Evolutionary conservation across 202 grass and related monocot genomes (phyloP), one percentile per base, ranked within the genome.

Genomic region (Tripidium arundinaceum): DNA sequence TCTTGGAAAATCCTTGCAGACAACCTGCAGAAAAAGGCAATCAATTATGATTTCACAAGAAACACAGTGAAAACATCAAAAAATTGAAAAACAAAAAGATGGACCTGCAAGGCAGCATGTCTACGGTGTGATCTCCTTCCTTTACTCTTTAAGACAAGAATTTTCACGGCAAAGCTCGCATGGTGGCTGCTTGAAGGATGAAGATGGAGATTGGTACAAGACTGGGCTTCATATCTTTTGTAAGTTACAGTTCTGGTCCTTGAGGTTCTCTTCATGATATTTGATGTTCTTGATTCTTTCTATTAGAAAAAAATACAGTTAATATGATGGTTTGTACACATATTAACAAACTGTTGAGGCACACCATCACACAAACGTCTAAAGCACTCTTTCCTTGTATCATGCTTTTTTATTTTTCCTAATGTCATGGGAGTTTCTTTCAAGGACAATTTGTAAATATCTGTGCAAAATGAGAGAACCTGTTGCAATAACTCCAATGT

Each of bases 141-240:
- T 83, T 78, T 91, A 29, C 62, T 79, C 41, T 70, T 85, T 49
- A 72, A 74, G 52, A 84, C 52, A 15, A 60, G 52, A 61, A 77
- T 71, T 33, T 79, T 84, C 71, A 88, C 19, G 6, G 38, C 3
- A 76, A 65, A 68, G 47, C 34, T 70, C 33, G 21, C 52, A 62
- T 12, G 55, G 24, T 84, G 85, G 25, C 72, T 78, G 52, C 59
- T 85, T 41, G 81, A n/a, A n/a, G n/a, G n/a, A 37, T 46, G 22
- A 43, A 18, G 92, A 98, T 83, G 95, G 95, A 70, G 95, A 98
- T 80, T 98, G 92, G 92, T 98, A 98, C 9, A 88, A 98, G 61
- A 98, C 95, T 4, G 95, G 92, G 19, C 95, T 98, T 82, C 95
- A 98, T 87, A 98, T 98, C 83, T 98, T 98, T 81, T 98, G 95